Evolutionary conservation across 805 yeast species (phyloP).

Genomic region (Myxozyma mucilagina): DNA sequence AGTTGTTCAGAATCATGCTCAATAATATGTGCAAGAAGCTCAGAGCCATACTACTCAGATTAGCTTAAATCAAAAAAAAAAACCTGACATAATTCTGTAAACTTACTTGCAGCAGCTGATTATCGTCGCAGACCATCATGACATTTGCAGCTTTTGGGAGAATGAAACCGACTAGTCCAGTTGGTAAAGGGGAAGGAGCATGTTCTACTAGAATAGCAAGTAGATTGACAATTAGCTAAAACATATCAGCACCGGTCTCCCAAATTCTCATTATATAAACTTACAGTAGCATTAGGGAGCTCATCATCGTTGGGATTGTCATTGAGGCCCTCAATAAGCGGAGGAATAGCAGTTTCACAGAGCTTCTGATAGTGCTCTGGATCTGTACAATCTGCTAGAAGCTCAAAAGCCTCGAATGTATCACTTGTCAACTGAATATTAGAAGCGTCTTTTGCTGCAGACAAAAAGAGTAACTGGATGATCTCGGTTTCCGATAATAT

Average conservation of each 20-base stretch:
- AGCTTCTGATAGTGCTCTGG: conserved; percentile 37
- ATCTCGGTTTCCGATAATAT: conserved; percentile 41
- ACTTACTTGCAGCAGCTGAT: conserved; percentile 24
- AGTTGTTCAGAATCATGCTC: conserved; percentile 41
- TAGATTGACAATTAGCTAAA: conserved; percentile 21
- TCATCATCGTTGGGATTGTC: conserved; percentile 11
- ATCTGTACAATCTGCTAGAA: conserved; percentile 48
- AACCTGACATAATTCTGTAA: not conserved
- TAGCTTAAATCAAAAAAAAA: not conserved
- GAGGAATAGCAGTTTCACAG: conserved; percentile 33
- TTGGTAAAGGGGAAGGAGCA: conserved; percentile 30
- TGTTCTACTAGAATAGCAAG: conserved; percentile 22
- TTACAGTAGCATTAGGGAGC: conserved; percentile 10
- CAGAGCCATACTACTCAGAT: conserved; percentile 60
- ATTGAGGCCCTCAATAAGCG: conserved; percentile 18
- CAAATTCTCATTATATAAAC: not conserved
- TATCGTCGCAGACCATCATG: conserved; percentile 23
- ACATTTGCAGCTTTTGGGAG: conserved; percentile 24
- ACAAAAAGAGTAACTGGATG: conserved; percentile 57
- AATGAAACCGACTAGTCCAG: conserved; percentile 24
- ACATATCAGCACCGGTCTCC: not conserved
- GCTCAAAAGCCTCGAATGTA: conserved; percentile 66
- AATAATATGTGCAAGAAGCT: conserved; percentile 64
- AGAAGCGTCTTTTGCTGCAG: conserved; percentile 72
- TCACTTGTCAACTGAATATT: conserved; percentile 69